Percentiles rank a stretch among this genome's conserved stretches.
These are phyloP conservation scores for Kalmusia sp. DNA, from an alignment of 2,329 filamentous ascomycete genomes.

Conservation along the genomic window DNA sequence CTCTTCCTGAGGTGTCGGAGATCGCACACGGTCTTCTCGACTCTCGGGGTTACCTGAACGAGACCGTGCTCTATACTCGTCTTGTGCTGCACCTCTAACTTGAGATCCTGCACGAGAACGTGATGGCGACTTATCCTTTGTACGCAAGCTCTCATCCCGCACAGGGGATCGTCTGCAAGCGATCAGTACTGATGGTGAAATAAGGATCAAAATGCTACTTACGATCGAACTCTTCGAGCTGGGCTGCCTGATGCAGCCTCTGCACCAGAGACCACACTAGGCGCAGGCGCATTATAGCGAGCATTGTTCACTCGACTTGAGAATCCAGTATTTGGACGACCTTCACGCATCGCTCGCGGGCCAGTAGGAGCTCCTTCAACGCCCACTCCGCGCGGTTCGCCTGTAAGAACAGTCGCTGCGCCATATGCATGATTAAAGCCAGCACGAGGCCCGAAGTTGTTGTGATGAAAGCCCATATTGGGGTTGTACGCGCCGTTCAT, in stretches of 20 bases:
- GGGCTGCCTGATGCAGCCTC: constrained; percentile 31
- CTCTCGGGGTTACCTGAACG: constrained; percentile 52
- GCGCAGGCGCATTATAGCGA: constrained; percentile 33
- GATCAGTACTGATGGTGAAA: constrained; percentile 11
- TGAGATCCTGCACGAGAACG: constrained; percentile 50
- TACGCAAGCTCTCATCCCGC: constrained; percentile 42
- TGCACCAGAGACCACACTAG: constrained; percentile 29
- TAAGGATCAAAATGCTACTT: constrained; percentile 17
- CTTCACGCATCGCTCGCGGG: constrained; percentile 92
- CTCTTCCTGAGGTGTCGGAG: constrained; percentile 51
- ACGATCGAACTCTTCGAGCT: constrained; percentile 38
- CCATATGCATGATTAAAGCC: constrained; percentile 50
- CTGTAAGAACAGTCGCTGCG: constrained; percentile 45
- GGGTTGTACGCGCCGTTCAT: constrained; percentile 48
- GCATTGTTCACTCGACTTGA: constrained; percentile 61
- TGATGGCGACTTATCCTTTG: constrained; percentile 48
- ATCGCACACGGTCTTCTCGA: constrained; percentile 58
- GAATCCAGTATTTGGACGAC: constrained; percentile 81
- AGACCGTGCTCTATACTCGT: constrained; percentile 27
- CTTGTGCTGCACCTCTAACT: constrained; percentile 28
- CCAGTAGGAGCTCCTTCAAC: constrained; percentile 81
- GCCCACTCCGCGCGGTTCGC: constrained; percentile 61
- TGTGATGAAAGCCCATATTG: constrained; percentile 45
- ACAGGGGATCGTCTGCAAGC: constrained; percentile 37
- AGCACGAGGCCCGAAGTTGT: constrained; percentile 54